Evolutionary conservation across 1,284 basidiomycete genomes (phyloP).

Genomic region (Paramarasmius palmivorus): DNA sequence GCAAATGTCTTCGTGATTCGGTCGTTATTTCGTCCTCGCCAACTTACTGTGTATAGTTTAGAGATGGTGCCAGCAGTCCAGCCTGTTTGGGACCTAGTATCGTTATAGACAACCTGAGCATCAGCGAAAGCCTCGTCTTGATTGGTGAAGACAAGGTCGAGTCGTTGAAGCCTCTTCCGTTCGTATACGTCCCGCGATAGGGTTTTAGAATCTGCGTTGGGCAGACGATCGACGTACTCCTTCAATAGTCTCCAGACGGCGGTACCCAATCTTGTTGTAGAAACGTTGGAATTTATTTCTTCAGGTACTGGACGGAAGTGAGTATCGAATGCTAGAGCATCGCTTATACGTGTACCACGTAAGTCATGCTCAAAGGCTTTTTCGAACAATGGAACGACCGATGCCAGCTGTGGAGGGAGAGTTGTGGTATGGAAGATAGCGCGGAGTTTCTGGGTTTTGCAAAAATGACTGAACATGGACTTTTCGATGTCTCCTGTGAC

Average conservation of each 20-base stretch:
- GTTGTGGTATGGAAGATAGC: conserved; percentile 12
- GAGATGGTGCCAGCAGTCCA: conserved; percentile 5
- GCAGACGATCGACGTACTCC: no score
- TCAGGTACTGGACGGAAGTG: background rate
- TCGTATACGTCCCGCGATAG: background rate
- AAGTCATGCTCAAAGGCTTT: no score
- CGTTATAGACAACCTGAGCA: conserved; percentile 8
- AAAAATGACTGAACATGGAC: conserved; percentile 27
- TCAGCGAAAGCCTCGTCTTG: background rate
- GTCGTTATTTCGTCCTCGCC: background rate
- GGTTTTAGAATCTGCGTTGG: background rate
- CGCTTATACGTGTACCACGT: conserved; percentile 18
- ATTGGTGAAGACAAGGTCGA: background rate
- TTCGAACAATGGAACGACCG: conserved; percentile 11
- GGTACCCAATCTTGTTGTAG: no score
- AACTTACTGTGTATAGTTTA: background rate
- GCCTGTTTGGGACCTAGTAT: background rate
- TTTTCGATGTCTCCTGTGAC: conserved; percentile 29
- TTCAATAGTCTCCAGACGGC: no score
- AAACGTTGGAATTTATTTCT: no score
- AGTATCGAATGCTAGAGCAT: conserved; percentile 17
- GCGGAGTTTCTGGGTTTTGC: conserved; percentile 21
- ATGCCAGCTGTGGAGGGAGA: conserved; percentile 11
- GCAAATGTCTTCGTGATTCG: background rate
- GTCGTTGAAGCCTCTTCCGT: background rate